Evolutionary conservation across 257 asterid genomes (phyloP).

Genomic region (Cinchona pubescens): DNA sequence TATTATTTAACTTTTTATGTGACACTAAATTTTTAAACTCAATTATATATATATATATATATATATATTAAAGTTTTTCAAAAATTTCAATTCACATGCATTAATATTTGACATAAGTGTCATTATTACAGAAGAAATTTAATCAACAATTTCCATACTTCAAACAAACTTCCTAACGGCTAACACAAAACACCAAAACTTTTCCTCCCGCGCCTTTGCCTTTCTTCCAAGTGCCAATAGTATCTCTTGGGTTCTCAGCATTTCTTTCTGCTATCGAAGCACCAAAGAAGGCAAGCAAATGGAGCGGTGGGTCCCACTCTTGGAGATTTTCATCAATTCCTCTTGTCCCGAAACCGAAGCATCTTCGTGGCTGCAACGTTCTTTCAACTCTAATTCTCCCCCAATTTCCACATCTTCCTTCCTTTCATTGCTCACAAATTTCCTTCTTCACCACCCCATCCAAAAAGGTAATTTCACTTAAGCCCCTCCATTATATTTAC

Average conservation of each 20-base stretch:
- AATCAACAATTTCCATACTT: too few species aligned
- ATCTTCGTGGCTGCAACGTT: constrained; percentile 56
- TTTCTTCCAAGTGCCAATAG: not conserved
- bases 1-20: too few species aligned
- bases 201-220: constrained; percentile 23
- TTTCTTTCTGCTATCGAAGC: not conserved
- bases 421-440: constrained; percentile 38
- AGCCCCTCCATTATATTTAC: too few species aligned
- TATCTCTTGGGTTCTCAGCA: too few species aligned
- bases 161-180: too few species aligned
- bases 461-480: constrained; percentile 26
- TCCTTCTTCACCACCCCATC: constrained; percentile 18
- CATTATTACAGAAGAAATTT: too few species aligned
- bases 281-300: constrained; percentile 22
- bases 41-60: too few species aligned
- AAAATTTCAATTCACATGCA: too few species aligned
- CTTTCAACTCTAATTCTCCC: constrained; percentile 35
- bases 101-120: too few species aligned
- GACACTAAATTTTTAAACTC: too few species aligned
- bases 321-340: constrained; percentile 60
- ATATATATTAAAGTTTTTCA: too few species aligned
- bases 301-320: constrained; percentile 70
- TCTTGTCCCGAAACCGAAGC: constrained; percentile 71
- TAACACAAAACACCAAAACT: not conserved
- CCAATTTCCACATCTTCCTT: constrained; percentile 40